Evolutionary conservation across 345 rosid species (phyloP), one percentile per base, ranked within the genome.

Genomic region (Odontarrhena argentea): DNA sequence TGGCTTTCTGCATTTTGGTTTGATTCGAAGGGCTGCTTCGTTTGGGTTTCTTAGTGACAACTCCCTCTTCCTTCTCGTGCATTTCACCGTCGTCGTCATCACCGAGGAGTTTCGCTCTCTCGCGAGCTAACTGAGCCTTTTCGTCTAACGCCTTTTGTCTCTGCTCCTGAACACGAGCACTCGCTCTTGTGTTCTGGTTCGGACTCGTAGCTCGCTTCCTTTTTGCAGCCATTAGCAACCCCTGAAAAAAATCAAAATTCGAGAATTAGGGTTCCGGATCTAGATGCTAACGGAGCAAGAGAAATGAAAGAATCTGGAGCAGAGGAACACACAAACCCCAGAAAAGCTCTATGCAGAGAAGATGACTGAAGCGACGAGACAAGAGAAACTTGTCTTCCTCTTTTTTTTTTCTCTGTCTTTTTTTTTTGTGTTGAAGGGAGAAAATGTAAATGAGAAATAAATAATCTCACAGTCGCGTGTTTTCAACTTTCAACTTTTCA

Each of bases 91-190:
- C 77, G 55, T 68, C 56, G 1, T 46, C 61, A 38, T 69, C 82
- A n/a, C 75, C 77, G 34, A 74, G 73, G 15, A 70, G 56, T 48
- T 77, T 76, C 1, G 77, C 84, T 60, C 88, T 70, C 52, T 81
- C 77, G 18, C 65, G 80, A 3, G 70, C 78, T 48, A 83, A 51
- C 0, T 55, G 82, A 75, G 75, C 82, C 78, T 86, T 84, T 76
- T 85, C 82, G 11, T 74, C 82, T 45, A 68, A 67, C 32, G 68
- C 70, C 13, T 75, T 75, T 2, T 61, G 70, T 63, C 46, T 63
- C 43, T 3, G 2, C 7, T 62, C 70, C 63, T 76, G 77, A 51
- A 84, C 74, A 64, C 96, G 77, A 3, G 59, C 55, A 30, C 89
- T 86, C 82, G 67, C 61, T 14, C 68, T 0, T 32, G 36, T 32